phyloP scores from a whole-genome alignment of 345 rosid species.

The Sonneratia alba region DNA sequence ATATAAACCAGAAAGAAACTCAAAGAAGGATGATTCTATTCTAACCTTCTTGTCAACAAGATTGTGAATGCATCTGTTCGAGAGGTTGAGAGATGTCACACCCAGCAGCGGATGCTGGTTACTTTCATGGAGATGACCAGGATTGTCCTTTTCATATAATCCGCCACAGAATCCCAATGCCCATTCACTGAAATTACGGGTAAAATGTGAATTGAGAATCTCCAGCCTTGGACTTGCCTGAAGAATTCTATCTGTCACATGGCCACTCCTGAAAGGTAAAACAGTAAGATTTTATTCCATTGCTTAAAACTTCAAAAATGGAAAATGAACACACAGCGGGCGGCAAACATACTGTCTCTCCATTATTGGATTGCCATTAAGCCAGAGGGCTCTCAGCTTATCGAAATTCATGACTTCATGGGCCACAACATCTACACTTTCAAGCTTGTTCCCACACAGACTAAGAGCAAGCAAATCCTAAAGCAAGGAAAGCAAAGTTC shows the following conservation, averaged over 20 bases:
- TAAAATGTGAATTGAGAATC: conserved; percentile 70
- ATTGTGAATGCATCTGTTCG: conserved; percentile 53
- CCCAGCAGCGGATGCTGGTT: conserved; percentile 30
- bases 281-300: conserved; percentile 8
- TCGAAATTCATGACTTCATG: conserved; percentile 58
- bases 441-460: conserved; percentile 64
- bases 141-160: conserved; percentile 54
- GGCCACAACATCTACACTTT: conserved; percentile 36
- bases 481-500: conserved; percentile 3
- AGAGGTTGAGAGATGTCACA: conserved; percentile 70
- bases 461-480: conserved; percentile 83
- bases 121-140: conserved; percentile 27
- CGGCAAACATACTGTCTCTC: conserved; percentile 35
- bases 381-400: conserved; percentile 72
- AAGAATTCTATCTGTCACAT: conserved; percentile 37
- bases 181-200: conserved; percentile 62
- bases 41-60: conserved; percentile 56
- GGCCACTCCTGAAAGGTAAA: conserved; percentile 35
- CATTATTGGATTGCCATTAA: conserved; percentile 65
- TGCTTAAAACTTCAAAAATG: background rate
- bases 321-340: background rate
- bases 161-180: conserved; percentile 85
- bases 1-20: background rate
- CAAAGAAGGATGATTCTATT: background rate
- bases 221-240: conserved; percentile 59